Conservation (phyloP, 345 rosid genomes). For the Microthlaspi erraticum region DNA sequence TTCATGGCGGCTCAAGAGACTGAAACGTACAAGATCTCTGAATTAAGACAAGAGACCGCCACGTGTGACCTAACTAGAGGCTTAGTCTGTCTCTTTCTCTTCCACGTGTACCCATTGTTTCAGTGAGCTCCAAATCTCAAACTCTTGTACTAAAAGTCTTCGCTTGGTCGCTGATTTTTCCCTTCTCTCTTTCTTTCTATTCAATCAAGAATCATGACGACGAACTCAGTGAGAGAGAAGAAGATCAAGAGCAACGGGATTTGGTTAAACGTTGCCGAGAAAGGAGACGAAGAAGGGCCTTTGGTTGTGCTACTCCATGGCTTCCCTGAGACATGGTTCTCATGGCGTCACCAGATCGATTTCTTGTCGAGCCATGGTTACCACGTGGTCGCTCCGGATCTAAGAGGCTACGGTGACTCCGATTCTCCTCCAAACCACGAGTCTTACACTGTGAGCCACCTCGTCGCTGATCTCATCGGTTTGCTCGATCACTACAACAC, state of each 20-base stretch:
- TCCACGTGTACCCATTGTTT: conserved; percentile 8
- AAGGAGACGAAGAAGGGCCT: conserved; percentile 57
- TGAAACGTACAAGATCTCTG: not conserved
- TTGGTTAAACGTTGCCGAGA: conserved; percentile 58
- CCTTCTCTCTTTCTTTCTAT: not conserved
- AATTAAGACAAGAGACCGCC: not conserved
- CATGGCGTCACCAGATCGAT: conserved; percentile 75
- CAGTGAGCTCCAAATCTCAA: not conserved
- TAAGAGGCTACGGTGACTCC: conserved; percentile 69
- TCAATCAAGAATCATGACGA: conserved; percentile 34
- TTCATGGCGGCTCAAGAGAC: not conserved
- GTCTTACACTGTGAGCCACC: conserved; percentile 59
- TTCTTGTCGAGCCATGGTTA: conserved; percentile 60
- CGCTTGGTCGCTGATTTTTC: conserved; percentile 16
- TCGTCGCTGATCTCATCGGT: conserved; percentile 61
- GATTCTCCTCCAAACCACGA: conserved; percentile 54
- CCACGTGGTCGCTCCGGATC: conserved; percentile 71
- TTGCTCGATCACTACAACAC: conserved; percentile 57
- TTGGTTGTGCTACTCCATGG: conserved; percentile 69
- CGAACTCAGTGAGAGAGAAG: conserved; percentile 45
- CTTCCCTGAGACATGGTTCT: conserved; percentile 78
- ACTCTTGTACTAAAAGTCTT: conserved; percentile 23
- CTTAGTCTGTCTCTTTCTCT: not conserved
- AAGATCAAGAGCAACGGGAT: conserved; percentile 58
- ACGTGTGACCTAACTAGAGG: conserved; percentile 17